phyloP scores from a whole-genome alignment of 495 filamentous ascomycete species.

The Penicillium chermesinum region DNA sequence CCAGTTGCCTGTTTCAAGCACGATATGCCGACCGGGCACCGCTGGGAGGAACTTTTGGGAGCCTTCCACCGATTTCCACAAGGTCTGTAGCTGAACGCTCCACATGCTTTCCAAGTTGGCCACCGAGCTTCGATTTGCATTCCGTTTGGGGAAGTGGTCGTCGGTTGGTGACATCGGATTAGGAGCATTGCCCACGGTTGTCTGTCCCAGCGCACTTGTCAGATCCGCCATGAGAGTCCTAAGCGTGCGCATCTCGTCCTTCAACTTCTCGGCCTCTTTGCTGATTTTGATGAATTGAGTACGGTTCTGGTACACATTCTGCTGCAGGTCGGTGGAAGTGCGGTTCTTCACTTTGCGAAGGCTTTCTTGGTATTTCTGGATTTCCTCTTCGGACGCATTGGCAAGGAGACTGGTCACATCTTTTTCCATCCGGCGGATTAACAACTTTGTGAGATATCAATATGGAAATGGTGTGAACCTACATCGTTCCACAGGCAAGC shows the following conservation, averaged over 20 bases:
- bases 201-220: conserved; percentile 68
- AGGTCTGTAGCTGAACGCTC: conserved; percentile 70
- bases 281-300: conserved; percentile 99
- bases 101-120: conserved; percentile 94
- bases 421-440: conserved; percentile 11
- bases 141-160: conserved; percentile 44
- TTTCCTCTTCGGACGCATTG: conserved; percentile 91
- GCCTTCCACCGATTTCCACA: conserved; percentile 95
- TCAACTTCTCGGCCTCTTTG: conserved; percentile 97
- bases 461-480: conserved; percentile 12
- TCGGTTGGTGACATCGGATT: conserved; percentile 45
- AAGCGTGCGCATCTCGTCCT: conserved; percentile 89
- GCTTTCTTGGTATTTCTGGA: conserved; percentile 71
- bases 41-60: conserved; percentile 96
- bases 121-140: conserved; percentile 55
- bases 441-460: not conserved
- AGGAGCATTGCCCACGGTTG: conserved; percentile 45
- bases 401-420: conserved; percentile 77
- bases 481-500: conserved; percentile 63
- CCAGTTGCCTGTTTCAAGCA: conserved; percentile 86
- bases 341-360: conserved; percentile 75
- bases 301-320: conserved; percentile 96
- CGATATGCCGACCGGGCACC: conserved; percentile 81
- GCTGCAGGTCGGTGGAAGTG: conserved; percentile 83
- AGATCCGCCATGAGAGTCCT: conserved; percentile 85